Evolutionary conservation across 1,139 yeast species (phyloP).

Genomic region (Pichia terricola): DNA sequence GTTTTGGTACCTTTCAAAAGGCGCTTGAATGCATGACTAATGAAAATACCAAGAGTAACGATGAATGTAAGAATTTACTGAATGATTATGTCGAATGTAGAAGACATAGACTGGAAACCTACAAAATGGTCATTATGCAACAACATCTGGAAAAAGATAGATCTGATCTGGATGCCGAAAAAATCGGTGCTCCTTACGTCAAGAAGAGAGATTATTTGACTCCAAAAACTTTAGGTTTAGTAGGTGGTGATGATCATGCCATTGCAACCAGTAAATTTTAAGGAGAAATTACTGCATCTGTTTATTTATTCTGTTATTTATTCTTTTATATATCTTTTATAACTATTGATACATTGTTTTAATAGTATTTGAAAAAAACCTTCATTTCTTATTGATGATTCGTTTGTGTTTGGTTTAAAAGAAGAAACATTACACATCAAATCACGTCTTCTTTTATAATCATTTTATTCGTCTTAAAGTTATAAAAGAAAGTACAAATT

Average conservation of each 20-base stretch:
- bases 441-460: no score
- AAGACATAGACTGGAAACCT: slow-evolving; percentile 26
- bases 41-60: slow-evolving; percentile 20
- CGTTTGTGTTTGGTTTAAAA: no score
- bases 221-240: slow-evolving; percentile 27
- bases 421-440: no score
- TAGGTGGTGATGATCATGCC: slow-evolving; percentile 26
- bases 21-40: slow-evolving; percentile 28
- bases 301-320: background rate
- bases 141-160: slow-evolving; percentile 22
- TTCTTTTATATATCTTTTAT: background rate
- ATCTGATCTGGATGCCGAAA: slow-evolving; percentile 19
- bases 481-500: no score
- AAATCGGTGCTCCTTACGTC: slow-evolving; percentile 27
- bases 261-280: slow-evolving; percentile 18
- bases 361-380: no score
- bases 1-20: slow-evolving; percentile 28
- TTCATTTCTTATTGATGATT: no score
- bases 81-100: slow-evolving; percentile 28
- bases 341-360: no score
- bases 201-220: slow-evolving; percentile 27
- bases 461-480: no score
- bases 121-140: slow-evolving; percentile 25
- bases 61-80: slow-evolving; percentile 24
- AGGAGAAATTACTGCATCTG: background rate